Base-by-base conservation (phyloP, 257 asterid genomes). In the Anisodus tanguticus region DNA sequence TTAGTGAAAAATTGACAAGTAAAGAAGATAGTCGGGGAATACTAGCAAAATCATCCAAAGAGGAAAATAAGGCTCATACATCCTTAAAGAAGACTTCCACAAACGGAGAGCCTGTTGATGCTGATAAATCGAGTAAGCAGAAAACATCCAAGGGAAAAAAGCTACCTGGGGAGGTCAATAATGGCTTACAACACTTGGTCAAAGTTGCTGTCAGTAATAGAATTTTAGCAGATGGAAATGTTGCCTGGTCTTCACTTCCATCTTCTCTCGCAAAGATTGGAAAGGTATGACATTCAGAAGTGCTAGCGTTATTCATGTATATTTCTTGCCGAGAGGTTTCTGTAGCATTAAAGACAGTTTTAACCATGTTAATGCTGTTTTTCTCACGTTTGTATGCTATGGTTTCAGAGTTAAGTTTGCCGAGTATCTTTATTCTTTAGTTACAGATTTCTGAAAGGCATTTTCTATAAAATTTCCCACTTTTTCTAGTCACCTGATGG, bases 231-330 rank as follows among this genome's bases (percentile, higher is more conserved):
- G 98, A 93, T 76, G 93, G 96, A 86, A 88, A 88, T 89, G 91
- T 88, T 88, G 92, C 98, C 53, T 97, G 97, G 98, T 84, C 92
- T 82, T 89, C 97, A 11, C 90, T 95, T 49, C 98, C 98, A 68
- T 89, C 98, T 58, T 93, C 98, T 59, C 92, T 97, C 58, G 80
- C 97, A 81, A 97, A 92, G 88, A 95, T 93, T 57, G 98, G 99
- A 83, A 95, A 93, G 99, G 99, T 95, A 86, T 67, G 12, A 4
- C 31, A 19, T 79, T 82, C 55, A 3, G n/a, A 57, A 49, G 39
- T 71, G 16, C 58, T 41, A 71, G 26, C 15, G 2, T 45, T 45
- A n/a, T 71, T 43, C 9, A 2, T 71, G 79, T 45, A 41, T 70
- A 17, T 70, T n/a, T 43, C 37, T 70, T 35, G 41, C 31, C 55